A percentile compares a stretch with the other conserved stretches of the same genome.
Evolutionary conservation across 306 rosid species (phyloP).

Genomic region (Cucurbita pepo): DNA sequence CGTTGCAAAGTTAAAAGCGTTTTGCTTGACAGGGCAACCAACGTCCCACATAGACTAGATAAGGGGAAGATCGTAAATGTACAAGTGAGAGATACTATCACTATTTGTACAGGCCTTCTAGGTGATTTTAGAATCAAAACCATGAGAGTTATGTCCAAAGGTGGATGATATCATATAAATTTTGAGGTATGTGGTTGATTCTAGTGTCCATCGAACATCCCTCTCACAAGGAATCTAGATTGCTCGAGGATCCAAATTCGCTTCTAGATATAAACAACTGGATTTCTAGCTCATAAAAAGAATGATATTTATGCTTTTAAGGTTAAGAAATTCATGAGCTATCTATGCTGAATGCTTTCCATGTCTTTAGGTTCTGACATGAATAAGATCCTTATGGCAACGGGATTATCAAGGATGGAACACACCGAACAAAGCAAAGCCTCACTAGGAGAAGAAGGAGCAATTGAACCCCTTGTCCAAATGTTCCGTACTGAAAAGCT

Average conservation of each 20-base stretch:
- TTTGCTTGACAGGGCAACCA: neutral
- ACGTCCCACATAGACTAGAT: neutral
- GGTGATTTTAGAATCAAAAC: no score
- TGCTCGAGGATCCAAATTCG: neutral
- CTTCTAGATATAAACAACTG: neutral
- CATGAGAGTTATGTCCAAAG: neutral
- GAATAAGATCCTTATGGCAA: constrained; percentile 87
- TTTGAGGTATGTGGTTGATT: neutral
- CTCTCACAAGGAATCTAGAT: neutral
- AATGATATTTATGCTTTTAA: neutral
- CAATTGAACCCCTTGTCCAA: constrained; percentile 50
- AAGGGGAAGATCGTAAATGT: neutral
- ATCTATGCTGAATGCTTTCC: neutral
- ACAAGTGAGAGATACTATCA: neutral
- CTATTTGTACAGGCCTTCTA: no score
- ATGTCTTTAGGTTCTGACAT: constrained; percentile 66
- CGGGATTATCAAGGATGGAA: constrained; percentile 71
- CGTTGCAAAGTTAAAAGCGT: neutral
- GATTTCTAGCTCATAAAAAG: neutral
- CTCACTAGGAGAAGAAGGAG: constrained; percentile 72
- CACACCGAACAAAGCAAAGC: constrained; percentile 63
- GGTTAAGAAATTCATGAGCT: neutral
- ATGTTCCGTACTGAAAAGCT: constrained; percentile 69
- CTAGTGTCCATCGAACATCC: neutral
- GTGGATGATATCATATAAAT: neutral